Conservation (phyloP, 495 filamentous ascomycete genomes). For the Penicillium flavigenum region DNA sequence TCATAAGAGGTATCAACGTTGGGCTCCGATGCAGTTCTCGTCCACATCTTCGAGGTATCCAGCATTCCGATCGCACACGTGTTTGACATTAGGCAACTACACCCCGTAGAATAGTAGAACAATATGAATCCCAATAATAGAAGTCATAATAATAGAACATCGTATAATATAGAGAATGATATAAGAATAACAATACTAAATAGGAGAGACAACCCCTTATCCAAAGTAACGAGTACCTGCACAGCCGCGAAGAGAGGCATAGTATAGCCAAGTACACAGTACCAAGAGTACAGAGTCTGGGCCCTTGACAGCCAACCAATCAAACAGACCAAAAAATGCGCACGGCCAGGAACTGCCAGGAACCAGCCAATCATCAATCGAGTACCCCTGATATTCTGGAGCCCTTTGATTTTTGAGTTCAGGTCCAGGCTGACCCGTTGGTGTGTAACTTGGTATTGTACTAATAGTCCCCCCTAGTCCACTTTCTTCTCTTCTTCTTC, state of each 20-base stretch:
- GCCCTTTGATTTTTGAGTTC: constrained; percentile 1
- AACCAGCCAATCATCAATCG: constrained; percentile 11
- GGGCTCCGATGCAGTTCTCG: constrained; percentile 2
- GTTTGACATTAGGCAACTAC: constrained; percentile 10
- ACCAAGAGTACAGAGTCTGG: constrained; percentile 4
- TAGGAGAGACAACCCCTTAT: neutral
- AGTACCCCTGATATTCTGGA: constrained; percentile 14
- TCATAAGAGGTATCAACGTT: neutral
- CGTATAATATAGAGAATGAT: neutral
- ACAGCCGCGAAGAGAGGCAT: constrained; percentile 2
- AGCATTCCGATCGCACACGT: constrained; percentile 20
- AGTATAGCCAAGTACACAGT: constrained; percentile 11
- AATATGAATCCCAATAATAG: constrained; percentile 3
- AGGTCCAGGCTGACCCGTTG: constrained; percentile 3
- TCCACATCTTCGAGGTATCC: neutral
- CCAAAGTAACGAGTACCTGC: constrained; percentile 5
- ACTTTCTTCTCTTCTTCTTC: constrained; percentile 24
- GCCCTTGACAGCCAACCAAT: constrained; percentile 13
- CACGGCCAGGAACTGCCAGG: constrained; percentile 17
- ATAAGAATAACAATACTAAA: neutral
- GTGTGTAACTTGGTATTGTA: constrained; percentile 10
- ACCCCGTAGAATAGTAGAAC: neutral
- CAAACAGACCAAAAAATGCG: neutral
- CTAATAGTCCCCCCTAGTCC: constrained; percentile 18
- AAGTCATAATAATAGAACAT: neutral